phyloP scores from a whole-genome alignment of 768 basidiomycete species.

The Boletus reticuloceps region DNA sequence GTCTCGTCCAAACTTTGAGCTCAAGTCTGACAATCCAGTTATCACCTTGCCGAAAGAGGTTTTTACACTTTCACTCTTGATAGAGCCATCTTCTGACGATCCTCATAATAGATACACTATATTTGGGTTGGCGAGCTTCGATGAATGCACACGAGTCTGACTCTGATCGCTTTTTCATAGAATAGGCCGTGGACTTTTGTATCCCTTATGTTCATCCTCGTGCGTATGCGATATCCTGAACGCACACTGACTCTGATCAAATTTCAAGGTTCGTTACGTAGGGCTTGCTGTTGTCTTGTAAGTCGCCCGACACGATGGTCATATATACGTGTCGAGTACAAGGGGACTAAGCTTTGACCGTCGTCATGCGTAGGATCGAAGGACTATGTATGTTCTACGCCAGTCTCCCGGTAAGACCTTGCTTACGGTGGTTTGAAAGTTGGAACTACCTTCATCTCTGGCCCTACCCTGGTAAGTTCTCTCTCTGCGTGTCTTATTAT shows the following conservation, averaged over 20 bases:
- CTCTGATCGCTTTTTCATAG: constrained; percentile 6
- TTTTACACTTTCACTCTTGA: background rate
- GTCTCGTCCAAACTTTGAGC: background rate
- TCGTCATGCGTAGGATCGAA: background rate
- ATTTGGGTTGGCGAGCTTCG: constrained; percentile 17
- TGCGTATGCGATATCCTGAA: background rate
- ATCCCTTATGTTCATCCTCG: constrained; percentile 13
- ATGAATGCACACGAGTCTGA: background rate
- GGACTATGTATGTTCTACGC: constrained; percentile 8
- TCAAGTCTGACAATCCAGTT: constrained; percentile 4
- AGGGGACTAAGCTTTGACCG: background rate
- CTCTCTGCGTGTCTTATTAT: background rate
- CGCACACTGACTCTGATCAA: background rate
- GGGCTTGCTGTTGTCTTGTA: constrained; percentile 14
- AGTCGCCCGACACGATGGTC: background rate
- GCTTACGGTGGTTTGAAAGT: constrained; percentile 11
- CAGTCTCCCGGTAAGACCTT: background rate
- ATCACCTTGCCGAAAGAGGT: constrained; percentile 19
- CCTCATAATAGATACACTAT: constrained; percentile 9
- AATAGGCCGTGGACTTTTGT: constrained; percentile 16
- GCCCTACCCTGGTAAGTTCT: constrained; percentile 9
- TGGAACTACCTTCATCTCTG: constrained; percentile 17
- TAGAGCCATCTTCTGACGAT: background rate
- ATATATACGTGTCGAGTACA: background rate
- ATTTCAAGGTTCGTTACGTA: constrained; percentile 17